phyloP scores from a whole-genome alignment of 2,329 filamentous ascomycete genomes.

The Claviceps fusiformis region DNA sequence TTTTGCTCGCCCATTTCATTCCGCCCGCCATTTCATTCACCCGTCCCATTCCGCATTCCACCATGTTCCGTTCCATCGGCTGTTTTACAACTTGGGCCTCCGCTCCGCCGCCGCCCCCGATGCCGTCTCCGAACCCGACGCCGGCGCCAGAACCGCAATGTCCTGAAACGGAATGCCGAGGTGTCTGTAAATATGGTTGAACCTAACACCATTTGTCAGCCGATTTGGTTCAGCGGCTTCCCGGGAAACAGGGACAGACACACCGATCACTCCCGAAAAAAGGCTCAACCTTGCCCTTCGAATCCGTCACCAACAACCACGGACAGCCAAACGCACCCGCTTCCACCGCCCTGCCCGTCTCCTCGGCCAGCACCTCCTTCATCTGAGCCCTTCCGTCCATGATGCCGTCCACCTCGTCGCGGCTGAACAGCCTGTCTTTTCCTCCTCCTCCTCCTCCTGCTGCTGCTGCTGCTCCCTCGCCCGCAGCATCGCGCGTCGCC shows the following conservation, averaged over 20 bases:
- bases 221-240: not conserved
- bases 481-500: slow-evolving; percentile 14
- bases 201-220: slow-evolving; percentile 26
- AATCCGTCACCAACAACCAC: slow-evolving; percentile 57
- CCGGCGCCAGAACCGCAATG: slow-evolving; percentile 22
- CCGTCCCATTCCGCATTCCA: not conserved
- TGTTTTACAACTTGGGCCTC: slow-evolving; percentile 20
- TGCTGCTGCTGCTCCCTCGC: no score
- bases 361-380: slow-evolving; percentile 33
- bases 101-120: no score
- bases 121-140: slow-evolving; percentile 5
- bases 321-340: slow-evolving; percentile 63
- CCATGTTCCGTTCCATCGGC: no score
- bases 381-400: slow-evolving; percentile 36
- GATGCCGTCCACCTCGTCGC: slow-evolving; percentile 40
- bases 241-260: slow-evolving; percentile 1
- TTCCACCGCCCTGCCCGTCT: slow-evolving; percentile 48
- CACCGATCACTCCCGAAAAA: slow-evolving; percentile 67
- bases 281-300: slow-evolving; percentile 43
- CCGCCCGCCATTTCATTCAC: no score
- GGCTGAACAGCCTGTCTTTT: slow-evolving; percentile 28
- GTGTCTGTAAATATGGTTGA: slow-evolving; percentile 55
- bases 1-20: no score
- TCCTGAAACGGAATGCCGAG: slow-evolving; percentile 47
- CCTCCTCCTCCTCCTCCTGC: slow-evolving; percentile 3